Evolutionary conservation across 805 yeast species (phyloP).

Genomic region (Candida chilensis): DNA sequence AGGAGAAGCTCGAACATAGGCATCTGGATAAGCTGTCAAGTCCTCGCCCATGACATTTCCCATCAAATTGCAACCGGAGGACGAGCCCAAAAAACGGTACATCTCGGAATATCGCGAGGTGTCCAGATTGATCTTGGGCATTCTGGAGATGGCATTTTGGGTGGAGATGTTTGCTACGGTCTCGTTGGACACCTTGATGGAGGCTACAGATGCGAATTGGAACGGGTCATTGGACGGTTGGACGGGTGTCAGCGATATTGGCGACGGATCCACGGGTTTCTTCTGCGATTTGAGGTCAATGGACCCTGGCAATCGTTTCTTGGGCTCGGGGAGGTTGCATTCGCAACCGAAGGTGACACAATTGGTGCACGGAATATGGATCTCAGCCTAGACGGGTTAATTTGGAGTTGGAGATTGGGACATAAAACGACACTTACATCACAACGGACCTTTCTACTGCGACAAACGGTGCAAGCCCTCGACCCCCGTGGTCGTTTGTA

Average conservation of each 20-base stretch:
- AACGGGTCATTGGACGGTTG: too few species aligned
- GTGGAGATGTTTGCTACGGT: constrained; percentile 1
- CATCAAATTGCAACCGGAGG: too few species aligned
- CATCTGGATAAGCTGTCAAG: too few species aligned
- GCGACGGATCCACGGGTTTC: constrained; percentile 2
- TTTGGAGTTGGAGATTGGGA: constrained; percentile 25
- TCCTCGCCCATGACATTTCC: too few species aligned
- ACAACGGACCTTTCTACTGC: constrained; percentile 73
- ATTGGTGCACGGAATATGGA: constrained; percentile 54
- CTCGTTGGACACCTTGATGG: too few species aligned
- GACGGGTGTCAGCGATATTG: too few species aligned
- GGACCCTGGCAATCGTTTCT: constrained; percentile 24
- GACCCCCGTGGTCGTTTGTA: constrained; percentile 53
- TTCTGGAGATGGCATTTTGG: neutral
- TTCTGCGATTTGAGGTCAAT: constrained; percentile 4
- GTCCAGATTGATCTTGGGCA: neutral
- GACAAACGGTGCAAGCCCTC: constrained; percentile 71
- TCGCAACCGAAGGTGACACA: constrained; percentile 67
- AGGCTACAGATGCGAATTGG: too few species aligned
- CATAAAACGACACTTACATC: constrained; percentile 52
- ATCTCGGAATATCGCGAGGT: too few species aligned
- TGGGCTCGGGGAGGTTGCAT: constrained; percentile 58
- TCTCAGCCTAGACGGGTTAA: constrained; percentile 8
- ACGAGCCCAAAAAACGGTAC: too few species aligned
- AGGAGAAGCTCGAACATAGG: too few species aligned